Evolutionary conservation across 768 basidiomycete genomes (phyloP).

Genomic region (Tephrocybe sp.): DNA sequence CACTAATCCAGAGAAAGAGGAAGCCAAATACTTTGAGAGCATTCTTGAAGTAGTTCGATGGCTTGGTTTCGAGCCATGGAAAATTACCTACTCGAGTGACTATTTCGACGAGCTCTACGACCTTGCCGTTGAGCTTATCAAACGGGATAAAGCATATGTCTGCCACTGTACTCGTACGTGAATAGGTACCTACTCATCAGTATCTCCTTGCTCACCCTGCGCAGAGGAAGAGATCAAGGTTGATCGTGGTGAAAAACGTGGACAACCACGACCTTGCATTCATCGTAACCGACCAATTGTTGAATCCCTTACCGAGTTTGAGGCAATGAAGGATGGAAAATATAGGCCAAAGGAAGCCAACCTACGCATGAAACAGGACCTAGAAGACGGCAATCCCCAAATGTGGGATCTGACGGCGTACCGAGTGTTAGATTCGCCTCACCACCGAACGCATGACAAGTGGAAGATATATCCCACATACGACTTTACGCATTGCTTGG

Average conservation of each 20-base stretch:
- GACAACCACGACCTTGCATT: slow-evolving; percentile 78
- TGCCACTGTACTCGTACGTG: slow-evolving; percentile 92
- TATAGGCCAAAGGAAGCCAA: slow-evolving; percentile 92
- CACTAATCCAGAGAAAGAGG: slow-evolving; percentile 98
- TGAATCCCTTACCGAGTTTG: slow-evolving; percentile 87
- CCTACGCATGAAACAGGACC: slow-evolving; percentile 96
- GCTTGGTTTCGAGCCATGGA: slow-evolving; percentile 98
- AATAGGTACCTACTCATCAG: not conserved
- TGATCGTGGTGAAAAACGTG: slow-evolving; percentile 82
- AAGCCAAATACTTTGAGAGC: slow-evolving; percentile 93
- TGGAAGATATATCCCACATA: slow-evolving; percentile 99
- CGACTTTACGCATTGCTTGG: slow-evolving; percentile 97
- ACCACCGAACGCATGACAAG: slow-evolving; percentile 89
- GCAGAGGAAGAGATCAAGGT: slow-evolving; percentile 90
- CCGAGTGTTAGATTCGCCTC: slow-evolving; percentile 84
- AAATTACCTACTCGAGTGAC: slow-evolving; percentile 98
- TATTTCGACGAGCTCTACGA: slow-evolving; percentile 88
- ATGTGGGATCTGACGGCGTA: slow-evolving; percentile 99
- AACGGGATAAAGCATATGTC: slow-evolving; percentile 90
- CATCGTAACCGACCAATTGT: slow-evolving; percentile 84
- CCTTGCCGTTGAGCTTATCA: slow-evolving; percentile 85
- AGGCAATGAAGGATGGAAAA: slow-evolving; percentile 87
- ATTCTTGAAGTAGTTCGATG: slow-evolving; percentile 94
- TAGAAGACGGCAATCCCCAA: slow-evolving; percentile 90
- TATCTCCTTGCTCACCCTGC: slow-evolving; percentile 4